These are phyloP conservation scores for Peronospora farinosa DNA, from an alignment of 352 stramenopile species.

Conservation along the genomic window DNA sequence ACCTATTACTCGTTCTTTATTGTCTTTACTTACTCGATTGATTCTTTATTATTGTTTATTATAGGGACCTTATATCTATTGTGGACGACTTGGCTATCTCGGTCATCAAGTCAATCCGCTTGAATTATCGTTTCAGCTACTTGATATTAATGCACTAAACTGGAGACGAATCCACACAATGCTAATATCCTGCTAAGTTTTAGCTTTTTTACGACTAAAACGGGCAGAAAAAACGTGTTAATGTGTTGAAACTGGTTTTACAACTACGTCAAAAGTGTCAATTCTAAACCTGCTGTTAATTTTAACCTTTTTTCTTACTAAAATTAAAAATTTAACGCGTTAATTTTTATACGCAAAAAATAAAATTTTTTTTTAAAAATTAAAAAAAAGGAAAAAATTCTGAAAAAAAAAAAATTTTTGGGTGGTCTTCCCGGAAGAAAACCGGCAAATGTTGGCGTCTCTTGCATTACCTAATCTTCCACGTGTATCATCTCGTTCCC, in stretches of 20 bases:
- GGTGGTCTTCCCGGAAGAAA: slow-evolving; percentile 16
- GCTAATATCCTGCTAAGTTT: background rate
- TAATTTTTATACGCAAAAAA: too few relatives aligned
- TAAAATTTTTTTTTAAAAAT: too few relatives aligned
- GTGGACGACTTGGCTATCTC: slow-evolving; percentile 51
- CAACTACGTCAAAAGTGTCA: background rate
- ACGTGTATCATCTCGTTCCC: background rate
- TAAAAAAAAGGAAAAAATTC: too few relatives aligned
- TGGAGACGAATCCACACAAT: slow-evolving; percentile 20
- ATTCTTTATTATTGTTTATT: background rate
- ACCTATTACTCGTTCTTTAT: background rate
- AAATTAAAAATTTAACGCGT: too few relatives aligned
- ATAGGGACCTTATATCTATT: slow-evolving; percentile 62
- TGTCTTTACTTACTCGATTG: slow-evolving; percentile 3
- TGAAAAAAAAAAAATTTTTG: slow-evolving; percentile 19
- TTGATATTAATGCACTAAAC: slow-evolving; percentile 35
- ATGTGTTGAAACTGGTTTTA: too few relatives aligned
- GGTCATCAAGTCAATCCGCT: slow-evolving; percentile 34
- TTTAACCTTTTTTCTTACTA: too few relatives aligned
- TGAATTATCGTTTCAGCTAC: slow-evolving; percentile 60
- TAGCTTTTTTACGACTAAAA: too few relatives aligned
- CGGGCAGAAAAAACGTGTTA: too few relatives aligned
- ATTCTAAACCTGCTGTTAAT: too few relatives aligned
- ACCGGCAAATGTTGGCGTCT: slow-evolving; percentile 11
- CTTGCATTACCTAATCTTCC: slow-evolving; percentile 10